phyloP scores from a whole-genome alignment of 371 early-diverging fungal genomes.

The Rhizopus delemar region DNA sequence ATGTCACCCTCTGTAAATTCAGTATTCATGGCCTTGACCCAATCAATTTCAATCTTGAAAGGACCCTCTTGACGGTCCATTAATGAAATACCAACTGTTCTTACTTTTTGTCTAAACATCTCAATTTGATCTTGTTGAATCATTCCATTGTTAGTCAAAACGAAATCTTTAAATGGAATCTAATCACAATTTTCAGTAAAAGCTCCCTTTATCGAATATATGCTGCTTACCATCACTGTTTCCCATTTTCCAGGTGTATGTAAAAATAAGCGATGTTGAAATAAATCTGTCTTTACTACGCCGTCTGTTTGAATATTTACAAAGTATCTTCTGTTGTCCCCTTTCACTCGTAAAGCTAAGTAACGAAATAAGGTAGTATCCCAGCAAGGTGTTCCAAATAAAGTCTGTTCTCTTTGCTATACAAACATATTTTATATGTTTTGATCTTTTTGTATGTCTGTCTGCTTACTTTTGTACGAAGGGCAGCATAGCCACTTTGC shows the following conservation, averaged over 20 bases:
- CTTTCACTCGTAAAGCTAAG: constrained; percentile 77
- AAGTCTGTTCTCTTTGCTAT: constrained; percentile 27
- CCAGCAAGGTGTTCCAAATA: constrained; percentile 82
- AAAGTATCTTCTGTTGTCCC: constrained; percentile 81
- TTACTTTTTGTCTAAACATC: constrained; percentile 82
- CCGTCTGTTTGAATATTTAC: constrained; percentile 89
- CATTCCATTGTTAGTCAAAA: constrained; percentile 85
- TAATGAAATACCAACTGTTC: constrained; percentile 86
- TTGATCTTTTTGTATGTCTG: background rate
- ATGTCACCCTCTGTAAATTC: constrained; percentile 70
- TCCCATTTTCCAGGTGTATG: constrained; percentile 90
- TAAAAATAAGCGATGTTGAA: constrained; percentile 89
- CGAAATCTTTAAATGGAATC: constrained; percentile 91
- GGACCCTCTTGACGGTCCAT: constrained; percentile 84
- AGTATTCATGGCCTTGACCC: constrained; percentile 84
- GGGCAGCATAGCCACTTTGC: constrained; percentile 89
- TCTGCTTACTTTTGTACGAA: constrained; percentile 68
- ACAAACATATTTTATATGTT: background rate
- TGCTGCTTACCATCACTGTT: constrained; percentile 69
- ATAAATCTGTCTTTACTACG: constrained; percentile 79
- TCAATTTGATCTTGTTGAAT: constrained; percentile 82
- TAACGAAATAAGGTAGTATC: constrained; percentile 87
- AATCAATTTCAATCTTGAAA: constrained; percentile 86
- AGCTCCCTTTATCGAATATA: background rate
- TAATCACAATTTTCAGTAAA: constrained; percentile 24